Base-by-base conservation (phyloP, 1,284 basidiomycete genomes). In the Amylostereum areolatum region DNA sequence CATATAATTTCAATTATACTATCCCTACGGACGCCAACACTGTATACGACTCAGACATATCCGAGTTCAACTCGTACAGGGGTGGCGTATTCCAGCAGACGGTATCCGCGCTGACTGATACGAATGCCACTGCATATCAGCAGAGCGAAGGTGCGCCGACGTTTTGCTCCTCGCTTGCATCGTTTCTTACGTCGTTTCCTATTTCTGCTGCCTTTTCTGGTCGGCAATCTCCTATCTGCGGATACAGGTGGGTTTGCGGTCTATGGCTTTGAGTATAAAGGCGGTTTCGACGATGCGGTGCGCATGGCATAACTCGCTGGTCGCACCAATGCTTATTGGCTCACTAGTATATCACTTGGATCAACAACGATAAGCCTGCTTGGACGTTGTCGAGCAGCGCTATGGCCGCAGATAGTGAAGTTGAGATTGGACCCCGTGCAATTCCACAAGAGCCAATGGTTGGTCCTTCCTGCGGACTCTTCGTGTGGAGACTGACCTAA, bases 381-480 rank as follows among this genome's bases (percentile, higher is more conserved):
- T 98, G 91, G 92, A 58, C 97, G 47, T 78, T 80, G 35, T 75
- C 78, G n/a, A 66, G 71, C 35, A 93, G 88, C 10, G 41, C 41
- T 3, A 77, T 95, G 68, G 81, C 70, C 4, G 77, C 86, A 2
- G 86, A 94, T 61, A 45, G 67, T 0, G 53, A 59, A 1, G 83
- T 83, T 11, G 71, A 90, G 54, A 90, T 96, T 47, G 72, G 82
- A 2, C 75, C 79, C 35, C 75, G 95, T 40, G 78, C 85, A 4
- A 75, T 97, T 36, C 80, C 92, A 0, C 81, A 89, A 59, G 93
- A 94, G 64, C 91, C 92, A 2, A 82, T 94, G 86, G 85, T 83
- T 60, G 43, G 70, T 50, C 31, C 4, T 35, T 32, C 24, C 10
- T 40, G 46, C 12, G 47, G 11, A 4, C 32, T 36, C 53, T 35